Evolutionary conservation across 2,329 filamentous ascomycete genomes (phyloP).

Genomic region (Neurospora sp.): DNA sequence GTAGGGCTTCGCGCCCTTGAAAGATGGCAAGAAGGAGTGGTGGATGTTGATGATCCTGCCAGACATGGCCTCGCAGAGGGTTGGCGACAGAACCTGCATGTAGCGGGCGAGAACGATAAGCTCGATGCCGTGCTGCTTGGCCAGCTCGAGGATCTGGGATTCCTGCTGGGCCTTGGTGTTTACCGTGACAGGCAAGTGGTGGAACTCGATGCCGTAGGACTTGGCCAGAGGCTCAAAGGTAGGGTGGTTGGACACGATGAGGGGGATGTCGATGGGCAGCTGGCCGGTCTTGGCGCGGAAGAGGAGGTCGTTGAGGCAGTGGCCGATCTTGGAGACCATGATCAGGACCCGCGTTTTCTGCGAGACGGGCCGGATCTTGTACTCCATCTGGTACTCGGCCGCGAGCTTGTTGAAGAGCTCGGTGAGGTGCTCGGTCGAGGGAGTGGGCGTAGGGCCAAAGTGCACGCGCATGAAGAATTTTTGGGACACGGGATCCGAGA

Average conservation of each 20-base stretch:
- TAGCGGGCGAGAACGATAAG: slow-evolving; percentile 74
- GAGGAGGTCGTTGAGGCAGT: slow-evolving; percentile 75
- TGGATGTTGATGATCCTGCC: slow-evolving; percentile 90
- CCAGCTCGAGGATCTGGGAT: slow-evolving; percentile 57
- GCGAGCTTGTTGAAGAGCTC: slow-evolving; percentile 52
- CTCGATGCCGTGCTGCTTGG: slow-evolving; percentile 59
- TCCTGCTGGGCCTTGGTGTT: slow-evolving; percentile 71
- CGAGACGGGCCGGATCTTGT: slow-evolving; percentile 57
- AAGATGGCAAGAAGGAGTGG: slow-evolving; percentile 75
- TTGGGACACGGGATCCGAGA: slow-evolving; percentile 62
- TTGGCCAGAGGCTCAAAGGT: slow-evolving; percentile 60
- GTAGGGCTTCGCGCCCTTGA: slow-evolving; percentile 84
- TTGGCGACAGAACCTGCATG: slow-evolving; percentile 76
- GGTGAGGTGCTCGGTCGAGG: slow-evolving; percentile 40
- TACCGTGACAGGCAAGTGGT: slow-evolving; percentile 63
- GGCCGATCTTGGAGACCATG: slow-evolving; percentile 84
- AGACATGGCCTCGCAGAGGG: slow-evolving; percentile 63
- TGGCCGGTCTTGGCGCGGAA: slow-evolving; percentile 69
- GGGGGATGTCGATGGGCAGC: slow-evolving; percentile 62
- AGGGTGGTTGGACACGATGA: slow-evolving; percentile 75
- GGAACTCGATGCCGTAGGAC: slow-evolving; percentile 68
- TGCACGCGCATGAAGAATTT: slow-evolving; percentile 86
- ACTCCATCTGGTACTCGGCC: slow-evolving; percentile 55
- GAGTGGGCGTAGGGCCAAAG: slow-evolving; percentile 52
- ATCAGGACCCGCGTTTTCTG: slow-evolving; percentile 69